Base-by-base conservation (phyloP, 2,329 filamentous ascomycete species). In the Tolypocladium pustulatum region DNA sequence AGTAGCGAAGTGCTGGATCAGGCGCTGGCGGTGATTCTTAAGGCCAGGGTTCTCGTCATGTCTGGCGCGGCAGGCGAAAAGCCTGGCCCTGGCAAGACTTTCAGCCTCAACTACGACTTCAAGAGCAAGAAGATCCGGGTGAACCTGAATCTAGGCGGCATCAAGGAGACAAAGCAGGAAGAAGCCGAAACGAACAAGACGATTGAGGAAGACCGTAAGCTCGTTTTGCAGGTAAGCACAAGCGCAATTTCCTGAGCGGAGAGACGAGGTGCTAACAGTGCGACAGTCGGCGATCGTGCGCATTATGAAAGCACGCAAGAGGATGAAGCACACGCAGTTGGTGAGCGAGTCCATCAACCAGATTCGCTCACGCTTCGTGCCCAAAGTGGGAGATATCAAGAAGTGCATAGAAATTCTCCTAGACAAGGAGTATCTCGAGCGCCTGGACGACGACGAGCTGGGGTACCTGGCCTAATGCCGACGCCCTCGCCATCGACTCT, bases 301-400 rank as follows among this genome's bases (percentile, higher is more conserved):
- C 69, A 97, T 99, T 78, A 99, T 99, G 94, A 99, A 99, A 80
- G 95, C 93, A 4, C 88, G 94, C 61, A 97, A 99, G 85, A 90
- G 88, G 78, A 95, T 97, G 90, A 97, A 97, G 84, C 93, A 99
- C 76, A 86, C 88, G 61, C 89, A 94, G 70, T 86, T 99, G 15
- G 91, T 99, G 58, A 88, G 90, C 69, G 94, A 99, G 76, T 95
- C 92, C 30, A 97, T 99, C 72, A 88, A 87, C 69, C 94, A 97
- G 75, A 97, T 99, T 73, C 90, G 89, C 72, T 87, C 86, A 49
- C 90, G 94, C 46, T 99, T 99, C 75, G 86, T 91, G 59, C 94
- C 94, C 46, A 96, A 96, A 76, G 83, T 99, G 36, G 81, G 85
- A 20, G 94, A 99, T 67, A 99, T 99, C 83, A 99, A 99, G 81